Base-by-base conservation (phyloP, 371 early-diverging fungal genomes). In the Fennellomyces sp. region DNA sequence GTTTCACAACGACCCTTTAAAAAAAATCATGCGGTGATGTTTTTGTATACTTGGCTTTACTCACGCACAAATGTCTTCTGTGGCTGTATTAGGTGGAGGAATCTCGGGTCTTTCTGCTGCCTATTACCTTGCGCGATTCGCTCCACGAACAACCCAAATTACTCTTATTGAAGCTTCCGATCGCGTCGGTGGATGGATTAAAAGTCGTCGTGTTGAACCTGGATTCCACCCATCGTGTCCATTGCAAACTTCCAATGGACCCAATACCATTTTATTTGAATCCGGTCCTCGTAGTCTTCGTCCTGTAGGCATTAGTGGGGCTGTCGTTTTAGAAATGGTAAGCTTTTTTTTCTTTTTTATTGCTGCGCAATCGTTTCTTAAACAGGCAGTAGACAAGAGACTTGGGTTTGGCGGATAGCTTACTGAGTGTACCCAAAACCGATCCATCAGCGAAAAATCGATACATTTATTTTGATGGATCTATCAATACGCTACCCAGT, bases 1-100 rank as follows among this genome's bases (percentile, higher is more conserved):
- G 33, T 33, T 12, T 33, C 12, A 7, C 12, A 33, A 7, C 33
- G 12, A 33, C 33, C 33, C 33, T 12, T 33, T 23, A 45, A 45
- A 45, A 45, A 45, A 45, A 45, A 45, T 45, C 45, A 45, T 45
- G 45, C 45, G 45, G 45, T 23, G 12, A 17, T 45, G 17, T 45
- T 23, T 45, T 45, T 45, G 6, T 23, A 45, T 8, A 7, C 23
- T 21, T n/a, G n/a, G n/a, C 21, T 21, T 23, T 45, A 6, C 23
- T 23, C n/a, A 15, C 21, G 7, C 23, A 21, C 23, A 4, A 5
- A 45, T 61, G 61, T 13, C 60, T 23, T 53, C 33, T 19, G 60
- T 91, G 54, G 87, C 87, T 13, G 85, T 97, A 11, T 76, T 97
- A 2, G 98, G 97, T 35, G 96, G 96, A 31, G 98, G 98, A 23